phyloP scores from a whole-genome alignment of 225 moss, liverwort and hornwort species.

The Pleurozium schreberi region DNA sequence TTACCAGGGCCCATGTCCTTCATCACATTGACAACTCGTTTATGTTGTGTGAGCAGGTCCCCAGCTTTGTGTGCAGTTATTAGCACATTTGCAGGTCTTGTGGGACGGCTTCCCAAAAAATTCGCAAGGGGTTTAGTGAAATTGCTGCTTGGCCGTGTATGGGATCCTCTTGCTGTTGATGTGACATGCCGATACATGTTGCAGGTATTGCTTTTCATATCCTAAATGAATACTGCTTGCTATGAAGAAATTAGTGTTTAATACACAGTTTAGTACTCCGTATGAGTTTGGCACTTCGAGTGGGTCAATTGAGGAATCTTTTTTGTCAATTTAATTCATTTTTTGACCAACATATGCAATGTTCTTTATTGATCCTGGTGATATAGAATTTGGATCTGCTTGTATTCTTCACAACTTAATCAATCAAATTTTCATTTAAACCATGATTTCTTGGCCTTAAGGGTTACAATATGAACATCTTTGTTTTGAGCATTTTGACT shows the following conservation, averaged over 20 bases:
- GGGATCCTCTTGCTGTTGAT: slow-evolving; percentile 42
- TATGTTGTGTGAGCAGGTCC: slow-evolving; percentile 18
- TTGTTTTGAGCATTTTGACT: neutral
- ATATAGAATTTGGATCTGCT: neutral
- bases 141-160: slow-evolving; percentile 37
- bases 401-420: neutral
- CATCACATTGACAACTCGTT: neutral
- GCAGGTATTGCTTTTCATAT: slow-evolving; percentile 8
- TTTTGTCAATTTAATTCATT: neutral
- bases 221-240: neutral
- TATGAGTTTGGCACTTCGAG: neutral
- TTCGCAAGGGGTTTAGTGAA: slow-evolving; percentile 24
- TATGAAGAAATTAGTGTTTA: neutral
- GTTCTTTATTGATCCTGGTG: neutral
- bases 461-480: neutral
- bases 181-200: slow-evolving; percentile 47
- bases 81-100: slow-evolving; percentile 38
- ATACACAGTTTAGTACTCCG: neutral
- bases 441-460: neutral
- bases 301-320: neutral
- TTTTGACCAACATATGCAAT: neutral
- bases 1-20: neutral
- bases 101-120: slow-evolving; percentile 27
- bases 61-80: slow-evolving; percentile 21
- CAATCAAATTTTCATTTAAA: neutral